Base-by-base conservation (phyloP, 306 rosid genomes). In the Luffa aegyptiaca region DNA sequence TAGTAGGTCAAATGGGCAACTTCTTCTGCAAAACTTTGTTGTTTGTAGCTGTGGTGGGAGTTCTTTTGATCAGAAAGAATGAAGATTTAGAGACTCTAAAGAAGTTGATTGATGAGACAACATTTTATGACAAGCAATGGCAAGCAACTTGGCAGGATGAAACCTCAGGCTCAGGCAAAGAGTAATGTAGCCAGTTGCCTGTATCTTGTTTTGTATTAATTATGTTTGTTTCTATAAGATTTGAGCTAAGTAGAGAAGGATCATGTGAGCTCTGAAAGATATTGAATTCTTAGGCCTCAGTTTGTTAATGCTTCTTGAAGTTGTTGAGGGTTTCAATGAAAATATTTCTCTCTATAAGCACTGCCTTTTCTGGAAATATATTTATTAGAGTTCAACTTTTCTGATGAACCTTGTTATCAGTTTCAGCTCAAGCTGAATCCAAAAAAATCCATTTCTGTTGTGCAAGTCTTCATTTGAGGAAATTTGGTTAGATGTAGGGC, bases 61-160 rank as follows among this genome's bases (percentile, higher is more conserved):
- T 96, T 42, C 98, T 96, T 85, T 82, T 93, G 78, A 89, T 96
- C 84, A 89, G 98, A 81, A 91, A 96, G 92, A 96, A 91, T 4
- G 99, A 96, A 84, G 98, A 96, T 81, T 33, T 93, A 14, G 99
- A 89, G 4, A 93, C 85, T 45, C 55, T 93, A 42, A 93, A 91
- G 93, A 96, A 88, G 79, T 90, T 96, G 78, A 21, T 91, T 5
- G 98, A 96, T 0, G 99, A 91, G 91, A 93, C 99, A 26, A 96
- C 97, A 26, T 96, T 89, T 79, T 93, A 96, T 66, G 99, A 96
- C 87, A 96, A 90, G 87, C 99, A 96, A 88, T 96, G 99, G 99
- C 99, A 91, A 85, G 98, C 99, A 82, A 93, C 98, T 81, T 96
- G 99, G 98, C 90, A 90, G 89, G 99, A 93, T 64, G 92, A 96